phyloP scores from a whole-genome alignment of 345 rosid species.

The Sisymbrium altissimum region DNA sequence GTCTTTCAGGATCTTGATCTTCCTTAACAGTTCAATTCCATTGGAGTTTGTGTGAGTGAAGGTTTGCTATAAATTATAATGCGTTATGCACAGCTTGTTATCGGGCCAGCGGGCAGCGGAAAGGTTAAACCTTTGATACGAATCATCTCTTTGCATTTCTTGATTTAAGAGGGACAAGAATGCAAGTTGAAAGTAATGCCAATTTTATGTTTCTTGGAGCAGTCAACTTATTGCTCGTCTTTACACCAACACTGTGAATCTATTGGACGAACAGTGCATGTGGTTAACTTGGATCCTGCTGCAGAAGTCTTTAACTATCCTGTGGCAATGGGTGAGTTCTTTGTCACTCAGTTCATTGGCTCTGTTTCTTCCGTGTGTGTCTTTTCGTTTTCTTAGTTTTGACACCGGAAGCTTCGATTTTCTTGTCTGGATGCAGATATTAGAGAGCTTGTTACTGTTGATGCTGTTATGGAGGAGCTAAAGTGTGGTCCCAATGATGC shows the following conservation, averaged over 20 bases:
- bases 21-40: neutral
- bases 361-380: neutral
- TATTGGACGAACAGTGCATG: constrained; percentile 46
- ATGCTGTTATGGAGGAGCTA: constrained; percentile 83
- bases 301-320: constrained; percentile 79
- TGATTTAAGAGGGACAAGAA: neutral
- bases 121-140: neutral
- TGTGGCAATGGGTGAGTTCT: constrained; percentile 58
- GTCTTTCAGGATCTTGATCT: neutral
- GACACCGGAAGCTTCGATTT: neutral
- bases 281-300: constrained; percentile 78
- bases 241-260: constrained; percentile 45
- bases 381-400: neutral
- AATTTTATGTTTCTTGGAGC: neutral
- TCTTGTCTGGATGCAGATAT: constrained; percentile 48
- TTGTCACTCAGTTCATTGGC: neutral
- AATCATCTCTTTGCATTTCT: neutral
- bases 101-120: constrained; percentile 1
- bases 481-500: constrained; percentile 81
- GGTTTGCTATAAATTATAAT: neutral
- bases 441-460: constrained; percentile 72
- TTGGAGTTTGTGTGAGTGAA: neutral
- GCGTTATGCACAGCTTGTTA: constrained; percentile 3
- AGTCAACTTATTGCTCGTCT: constrained; percentile 5
- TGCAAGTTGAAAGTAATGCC: too few species aligned